Percentiles rank a stretch among this genome's conserved stretches.
These are phyloP conservation scores for Lathyrus sativus DNA, from an alignment of 306 rosid species.

Conservation along the genomic window DNA sequence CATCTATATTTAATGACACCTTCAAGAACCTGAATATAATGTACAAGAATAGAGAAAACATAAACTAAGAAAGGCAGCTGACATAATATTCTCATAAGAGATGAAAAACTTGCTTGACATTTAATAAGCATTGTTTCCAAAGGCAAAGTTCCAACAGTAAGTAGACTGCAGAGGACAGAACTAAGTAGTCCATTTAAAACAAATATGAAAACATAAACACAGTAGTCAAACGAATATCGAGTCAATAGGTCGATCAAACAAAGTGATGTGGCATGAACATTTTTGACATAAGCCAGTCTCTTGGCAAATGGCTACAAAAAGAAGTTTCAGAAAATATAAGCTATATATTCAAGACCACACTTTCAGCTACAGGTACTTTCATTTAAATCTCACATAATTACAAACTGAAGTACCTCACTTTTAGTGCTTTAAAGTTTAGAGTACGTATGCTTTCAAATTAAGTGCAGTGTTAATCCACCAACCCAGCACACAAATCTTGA, in stretches of 20 bases:
- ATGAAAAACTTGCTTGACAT: conserved; percentile 2
- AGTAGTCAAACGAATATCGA: conserved; percentile 8
- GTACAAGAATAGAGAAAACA: neutral
- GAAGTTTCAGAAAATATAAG: neutral
- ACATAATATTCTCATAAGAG: neutral
- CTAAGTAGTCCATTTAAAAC: neutral
- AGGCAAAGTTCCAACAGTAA: conserved; percentile 10
- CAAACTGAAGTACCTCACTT: neutral
- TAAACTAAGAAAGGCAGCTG: neutral
- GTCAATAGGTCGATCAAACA: conserved; percentile 8
- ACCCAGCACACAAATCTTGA: neutral
- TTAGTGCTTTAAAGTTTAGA: neutral
- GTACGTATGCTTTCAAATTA: neutral
- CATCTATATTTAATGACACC: conserved; percentile 97
- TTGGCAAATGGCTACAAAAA: conserved; percentile 8
- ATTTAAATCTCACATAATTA: conserved; percentile 21
- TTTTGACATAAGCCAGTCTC: conserved; percentile 11
- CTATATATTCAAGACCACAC: conserved; percentile 10
- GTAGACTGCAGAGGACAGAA: conserved; percentile 14
- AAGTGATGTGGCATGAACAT: neutral
- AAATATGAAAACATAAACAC: conserved; percentile 13
- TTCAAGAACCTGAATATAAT: conserved; percentile 75
- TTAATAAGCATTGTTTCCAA: conserved; percentile 6
- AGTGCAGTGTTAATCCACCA: neutral
- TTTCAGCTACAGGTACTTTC: neutral